Conservation (phyloP, 208 protist genomes). For the Acanthamoeba lenticulata region DNA sequence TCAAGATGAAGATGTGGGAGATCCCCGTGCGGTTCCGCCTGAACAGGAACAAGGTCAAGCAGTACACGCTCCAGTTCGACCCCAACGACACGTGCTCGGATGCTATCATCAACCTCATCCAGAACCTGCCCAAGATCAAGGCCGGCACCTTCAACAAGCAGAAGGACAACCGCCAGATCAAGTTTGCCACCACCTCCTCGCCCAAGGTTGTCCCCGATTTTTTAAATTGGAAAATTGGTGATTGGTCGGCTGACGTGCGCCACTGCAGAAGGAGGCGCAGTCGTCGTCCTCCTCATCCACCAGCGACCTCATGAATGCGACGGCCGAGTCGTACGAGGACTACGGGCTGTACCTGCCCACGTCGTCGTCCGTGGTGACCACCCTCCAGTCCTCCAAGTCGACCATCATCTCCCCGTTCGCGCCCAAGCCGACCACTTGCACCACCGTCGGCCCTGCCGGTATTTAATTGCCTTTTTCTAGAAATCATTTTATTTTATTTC, state of each 20-base stretch:
- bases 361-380: neutral
- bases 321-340: constrained; percentile 24
- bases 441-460: neutral
- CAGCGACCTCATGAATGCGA: neutral
- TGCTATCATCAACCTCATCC: constrained; percentile 58
- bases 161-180: neutral
- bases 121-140: constrained; percentile 18
- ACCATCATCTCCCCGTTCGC: neutral
- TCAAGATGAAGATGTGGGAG: constrained; percentile 67
- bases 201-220: neutral
- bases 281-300: too few species aligned
- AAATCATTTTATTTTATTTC: neutral
- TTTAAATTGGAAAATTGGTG: too few species aligned
- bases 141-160: neutral
- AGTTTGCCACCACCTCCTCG: neutral
- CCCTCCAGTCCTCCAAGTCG: neutral
- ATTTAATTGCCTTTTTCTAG: neutral
- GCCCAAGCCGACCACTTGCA: neutral
- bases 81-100: constrained; percentile 44
- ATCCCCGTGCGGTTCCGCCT: constrained; percentile 36
- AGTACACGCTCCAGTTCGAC: constrained; percentile 51
- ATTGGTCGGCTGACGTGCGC: too few species aligned
- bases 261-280: neutral
- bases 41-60: constrained; percentile 46
- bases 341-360: constrained; percentile 52